phyloP scores from a whole-genome alignment of 768 basidiomycete species.

The Paxillus ammoniavirescens region DNA sequence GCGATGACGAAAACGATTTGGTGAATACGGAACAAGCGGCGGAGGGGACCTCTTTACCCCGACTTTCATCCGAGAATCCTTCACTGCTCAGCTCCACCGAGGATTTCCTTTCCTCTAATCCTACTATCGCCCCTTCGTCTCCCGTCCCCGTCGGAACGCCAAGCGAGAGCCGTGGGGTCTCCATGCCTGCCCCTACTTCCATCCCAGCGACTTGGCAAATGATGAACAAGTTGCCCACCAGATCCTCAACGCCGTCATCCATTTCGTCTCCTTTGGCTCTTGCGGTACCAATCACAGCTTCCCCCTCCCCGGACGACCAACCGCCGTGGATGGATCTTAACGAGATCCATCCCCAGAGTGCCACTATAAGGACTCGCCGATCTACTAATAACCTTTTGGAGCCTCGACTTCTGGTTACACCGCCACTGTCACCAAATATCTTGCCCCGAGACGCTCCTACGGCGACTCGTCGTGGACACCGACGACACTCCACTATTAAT shows the following conservation, averaged over 20 bases:
- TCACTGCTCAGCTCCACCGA: constrained; percentile 21
- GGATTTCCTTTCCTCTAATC: constrained; percentile 47
- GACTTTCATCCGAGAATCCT: constrained; percentile 9
- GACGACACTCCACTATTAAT: constrained; percentile 73
- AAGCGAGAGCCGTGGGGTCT: constrained; percentile 24
- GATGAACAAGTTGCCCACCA: constrained; percentile 54
- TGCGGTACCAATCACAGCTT: constrained; percentile 79
- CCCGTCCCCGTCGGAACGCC: constrained; percentile 27
- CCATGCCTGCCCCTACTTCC: constrained; percentile 41
- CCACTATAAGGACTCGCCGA: constrained; percentile 60
- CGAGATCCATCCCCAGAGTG: constrained; percentile 37
- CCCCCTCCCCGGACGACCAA: constrained; percentile 55
- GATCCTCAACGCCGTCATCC: constrained; percentile 87
- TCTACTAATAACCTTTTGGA: constrained; percentile 64
- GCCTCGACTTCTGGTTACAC: constrained; percentile 67
- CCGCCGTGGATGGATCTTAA: constrained; percentile 69
- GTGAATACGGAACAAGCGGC: constrained; percentile 29
- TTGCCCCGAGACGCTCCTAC: constrained; percentile 50
- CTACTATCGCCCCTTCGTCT: constrained; percentile 60
- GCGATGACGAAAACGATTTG: constrained; percentile 42
- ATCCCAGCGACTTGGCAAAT: constrained; percentile 44
- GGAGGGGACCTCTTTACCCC: constrained; percentile 17
- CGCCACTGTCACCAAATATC: constrained; percentile 63
- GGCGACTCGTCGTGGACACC: constrained; percentile 53
- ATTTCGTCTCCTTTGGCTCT: constrained; percentile 85